Base-by-base conservation (phyloP, 2,329 filamentous ascomycete species). In the Talaromyces sp. region DNA sequence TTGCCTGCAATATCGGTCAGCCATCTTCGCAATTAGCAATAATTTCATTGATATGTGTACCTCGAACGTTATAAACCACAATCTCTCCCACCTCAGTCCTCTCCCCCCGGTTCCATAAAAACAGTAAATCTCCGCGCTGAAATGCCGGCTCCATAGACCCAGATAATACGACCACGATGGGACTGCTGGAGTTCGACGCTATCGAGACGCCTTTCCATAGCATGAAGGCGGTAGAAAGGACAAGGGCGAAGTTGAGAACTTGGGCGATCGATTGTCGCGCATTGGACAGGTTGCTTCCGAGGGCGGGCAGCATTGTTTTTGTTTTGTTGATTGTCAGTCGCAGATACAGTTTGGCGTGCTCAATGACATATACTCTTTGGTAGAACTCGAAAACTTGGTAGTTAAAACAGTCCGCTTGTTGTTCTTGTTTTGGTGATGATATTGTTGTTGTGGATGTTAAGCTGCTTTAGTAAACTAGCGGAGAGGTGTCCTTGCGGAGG, bases 221-320 rank as follows among this genome's bases (percentile, higher is more conserved):
- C 93, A 97, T 97, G 76, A 97, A 97, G 1, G 93, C 93, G 1
- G 92, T 95, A 10, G 90, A 93, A 60, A 97, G 86, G 68, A 97
- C 92, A 68, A 97, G 87, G 64, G 89, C 92, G 78, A 97, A 97
- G 81, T 96, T 96, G 75, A 97, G 87, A 70, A 94, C 79, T 83
- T 96, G 92, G 58, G 87, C 85, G 72, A 92, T 88, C 63, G 90
- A 85, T 77, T 96, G 92, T 78, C 93, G 90, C 69, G 91, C 90
- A 78, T 92, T 93, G 45, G 78, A 73, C 61, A 80, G 70, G 74
- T 86, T 82, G 62, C 80, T 79, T 66, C 83, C 81, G 69, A 96
- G 83, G 69, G 84, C 80, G 52, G 88, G 87, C 69, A 94, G 73
- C 90, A 93, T 93, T 66, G 63, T 45, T 27, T 7, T 37, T 57